Percentiles rank a stretch among this genome's conserved stretches.
Conservation (phyloP, 345 rosid species). For the Euphorbia peplus region DNA sequence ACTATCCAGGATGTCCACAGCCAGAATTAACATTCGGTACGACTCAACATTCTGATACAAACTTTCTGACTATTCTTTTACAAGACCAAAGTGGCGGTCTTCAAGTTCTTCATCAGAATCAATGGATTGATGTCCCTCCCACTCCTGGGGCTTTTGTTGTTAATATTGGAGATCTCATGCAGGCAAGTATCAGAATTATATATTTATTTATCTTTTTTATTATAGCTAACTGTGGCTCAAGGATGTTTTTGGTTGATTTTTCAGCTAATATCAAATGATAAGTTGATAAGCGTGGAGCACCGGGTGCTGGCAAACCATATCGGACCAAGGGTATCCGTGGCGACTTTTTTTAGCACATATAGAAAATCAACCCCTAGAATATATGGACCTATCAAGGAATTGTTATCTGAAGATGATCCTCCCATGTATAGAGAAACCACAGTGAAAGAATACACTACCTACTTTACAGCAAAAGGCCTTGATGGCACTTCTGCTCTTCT, state of each 20-base stretch:
- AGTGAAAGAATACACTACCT: slow-evolving; percentile 2
- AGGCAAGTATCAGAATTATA: slow-evolving; percentile 24
- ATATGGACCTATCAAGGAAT: slow-evolving; percentile 22
- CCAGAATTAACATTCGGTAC: slow-evolving; percentile 9
- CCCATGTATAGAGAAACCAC: slow-evolving; percentile 18
- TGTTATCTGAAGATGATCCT: slow-evolving; percentile 23
- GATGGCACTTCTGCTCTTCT: slow-evolving; percentile 12
- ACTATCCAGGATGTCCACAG: slow-evolving; percentile 14
- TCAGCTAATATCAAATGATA: slow-evolving; percentile 29
- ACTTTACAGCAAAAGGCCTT: slow-evolving; percentile 10
- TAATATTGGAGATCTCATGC: slow-evolving; percentile 26
- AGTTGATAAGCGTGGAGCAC: slow-evolving; percentile 19
- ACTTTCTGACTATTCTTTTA: slow-evolving; percentile 18
- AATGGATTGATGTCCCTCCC: slow-evolving; percentile 21
- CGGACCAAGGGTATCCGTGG: slow-evolving; percentile 16
- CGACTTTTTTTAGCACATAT: slow-evolving; percentile 6
- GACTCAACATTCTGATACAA: slow-evolving; percentile 9
- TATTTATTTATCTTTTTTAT: neutral
- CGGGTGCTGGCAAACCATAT: slow-evolving; percentile 15
- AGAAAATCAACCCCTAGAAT: neutral
- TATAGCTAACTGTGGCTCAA: neutral
- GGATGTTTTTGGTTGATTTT: too few relatives aligned
- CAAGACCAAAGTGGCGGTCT: slow-evolving; percentile 28
- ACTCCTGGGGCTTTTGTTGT: slow-evolving; percentile 16
- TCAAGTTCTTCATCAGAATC: slow-evolving; percentile 23